Evolutionary conservation across 352 stramenopile genomes (phyloP).

Genomic region (Phytophthora crassamura): DNA sequence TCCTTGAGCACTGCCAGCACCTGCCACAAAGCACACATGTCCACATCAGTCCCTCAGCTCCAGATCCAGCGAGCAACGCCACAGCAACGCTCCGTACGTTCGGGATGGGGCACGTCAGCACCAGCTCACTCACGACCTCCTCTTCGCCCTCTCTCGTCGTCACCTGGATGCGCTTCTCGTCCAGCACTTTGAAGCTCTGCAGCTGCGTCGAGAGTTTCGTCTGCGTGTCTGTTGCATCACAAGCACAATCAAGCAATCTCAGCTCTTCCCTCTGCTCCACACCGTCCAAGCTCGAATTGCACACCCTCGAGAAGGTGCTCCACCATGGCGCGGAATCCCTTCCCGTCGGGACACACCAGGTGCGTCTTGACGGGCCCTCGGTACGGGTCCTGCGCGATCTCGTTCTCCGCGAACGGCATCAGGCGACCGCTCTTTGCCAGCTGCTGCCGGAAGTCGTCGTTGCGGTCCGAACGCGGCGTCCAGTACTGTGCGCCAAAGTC

Average conservation of each 20-base stretch:
- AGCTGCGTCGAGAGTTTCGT: conserved; percentile 52
- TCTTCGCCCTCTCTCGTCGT: conserved; percentile 45
- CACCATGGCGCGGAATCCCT: conserved; percentile 66
- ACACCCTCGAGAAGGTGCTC: conserved; percentile 57
- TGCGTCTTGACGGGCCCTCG: conserved; percentile 43
- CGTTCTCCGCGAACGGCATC: conserved; percentile 48
- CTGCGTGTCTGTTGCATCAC: conserved; percentile 38
- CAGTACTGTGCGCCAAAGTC: conserved; percentile 79
- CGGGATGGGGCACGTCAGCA: conserved; percentile 74
- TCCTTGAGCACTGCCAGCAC: conserved; percentile 64
- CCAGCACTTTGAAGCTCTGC: conserved; percentile 61
- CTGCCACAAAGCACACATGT: conserved; percentile 29
- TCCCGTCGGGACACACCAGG: conserved; percentile 42
- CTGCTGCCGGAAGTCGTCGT: conserved; percentile 58
- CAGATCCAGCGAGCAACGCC: background rate
- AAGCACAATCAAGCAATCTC: background rate
- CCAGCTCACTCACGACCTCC: conserved; percentile 67
- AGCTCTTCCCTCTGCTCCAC: background rate
- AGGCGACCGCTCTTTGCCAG: conserved; percentile 46
- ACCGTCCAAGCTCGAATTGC: background rate
- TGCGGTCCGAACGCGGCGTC: conserved; percentile 53
- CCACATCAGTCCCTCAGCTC: background rate
- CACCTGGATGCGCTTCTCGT: conserved; percentile 57
- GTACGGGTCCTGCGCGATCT: conserved; percentile 59
- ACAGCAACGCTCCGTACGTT: conserved; percentile 34